Base-by-base conservation (phyloP, 768 basidiomycete genomes). In the Leccinum obscurum region DNA sequence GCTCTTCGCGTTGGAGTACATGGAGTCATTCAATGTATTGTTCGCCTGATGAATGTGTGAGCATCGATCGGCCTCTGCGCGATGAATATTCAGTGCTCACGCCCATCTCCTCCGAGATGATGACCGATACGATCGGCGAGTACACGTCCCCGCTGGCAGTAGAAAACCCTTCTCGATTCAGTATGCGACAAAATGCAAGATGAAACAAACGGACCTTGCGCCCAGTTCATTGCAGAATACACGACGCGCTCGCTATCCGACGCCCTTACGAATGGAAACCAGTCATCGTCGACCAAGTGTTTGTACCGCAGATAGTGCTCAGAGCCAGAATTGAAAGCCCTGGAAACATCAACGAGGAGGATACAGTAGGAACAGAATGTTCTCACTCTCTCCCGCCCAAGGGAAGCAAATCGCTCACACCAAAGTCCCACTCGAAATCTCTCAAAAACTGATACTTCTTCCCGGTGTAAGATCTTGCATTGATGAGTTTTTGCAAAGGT, bases 181-280 rank as follows among this genome's bases (percentile, higher is more conserved):
- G 20, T 26, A 14, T 48, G 15, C 4, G 22, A 46, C 28, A 55
- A 9, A 26, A 46, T 44, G 15, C 3, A 26, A 10, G n/a, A 30
- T 9, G 17, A 2, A 5, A 1, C 28, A 34, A 10, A 41, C 62
- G 22, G 51, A 86, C 90, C 90, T 60, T 77, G 75, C 2, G 79
- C 78, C 90, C 92, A 93, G 66, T 90, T 90, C 6, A 69, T 76
- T 1, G 90, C 90, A 20, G 88, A 86, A 17, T 81, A 72, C 3
- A 91, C 77, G 4, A 92, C 89, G 13, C 92, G 83, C 9, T 75
- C 67, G 3, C 80, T 79, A 15, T 80, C 77, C 1, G 82, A 80
- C 0, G 84, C 74, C 14, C 85, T 75, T 5, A 85, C 76, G 39
- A 85, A 86, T 2, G 88, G 88, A 1, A 83, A 56, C 55, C 78